phyloP scores from a whole-genome alignment of 1,139 yeast species.

The Nadsonia commutata region DNA sequence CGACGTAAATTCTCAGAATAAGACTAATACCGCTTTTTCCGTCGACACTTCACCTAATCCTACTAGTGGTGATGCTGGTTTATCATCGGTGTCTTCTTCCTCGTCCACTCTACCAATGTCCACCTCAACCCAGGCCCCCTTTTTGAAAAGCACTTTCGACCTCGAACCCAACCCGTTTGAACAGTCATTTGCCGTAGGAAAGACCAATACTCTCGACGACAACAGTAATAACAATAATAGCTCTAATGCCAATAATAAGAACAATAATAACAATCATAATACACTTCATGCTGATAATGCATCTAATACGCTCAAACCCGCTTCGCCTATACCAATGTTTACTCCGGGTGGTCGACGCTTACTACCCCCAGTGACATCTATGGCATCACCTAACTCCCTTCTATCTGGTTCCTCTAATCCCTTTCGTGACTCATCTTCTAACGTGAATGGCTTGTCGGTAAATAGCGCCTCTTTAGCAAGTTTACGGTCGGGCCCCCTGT shows the following conservation, averaged over 20 bases:
- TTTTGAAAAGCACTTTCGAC: slow-evolving; percentile 31
- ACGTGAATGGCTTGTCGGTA: slow-evolving; percentile 6
- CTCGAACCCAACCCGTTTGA: slow-evolving; percentile 94
- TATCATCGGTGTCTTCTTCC: background rate
- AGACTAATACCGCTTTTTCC: background rate
- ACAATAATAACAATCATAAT: slow-evolving; percentile 1
- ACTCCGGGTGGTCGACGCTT: slow-evolving; percentile 21
- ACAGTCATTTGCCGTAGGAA: slow-evolving; percentile 77
- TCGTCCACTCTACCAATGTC: background rate
- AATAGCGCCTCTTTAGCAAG: slow-evolving; percentile 13
- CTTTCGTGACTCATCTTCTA: background rate
- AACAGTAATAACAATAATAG: background rate
- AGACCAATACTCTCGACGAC: too few relatives aligned
- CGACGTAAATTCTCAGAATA: too few relatives aligned
- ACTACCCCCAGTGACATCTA: slow-evolving; percentile 24
- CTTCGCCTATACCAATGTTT: slow-evolving; percentile 8
- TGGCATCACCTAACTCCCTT: slow-evolving; percentile 22
- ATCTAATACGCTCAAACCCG: slow-evolving; percentile 6
- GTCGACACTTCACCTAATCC: background rate
- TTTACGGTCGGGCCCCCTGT: slow-evolving; percentile 19
- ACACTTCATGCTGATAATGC: slow-evolving; percentile 4
- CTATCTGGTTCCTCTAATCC: slow-evolving; percentile 8
- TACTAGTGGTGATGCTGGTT: background rate
- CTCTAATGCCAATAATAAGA: slow-evolving; percentile 1
- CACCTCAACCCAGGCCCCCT: background rate